Conservation (phyloP, 352 stramenopile genomes). For the Phytophthora boehmeriae region DNA sequence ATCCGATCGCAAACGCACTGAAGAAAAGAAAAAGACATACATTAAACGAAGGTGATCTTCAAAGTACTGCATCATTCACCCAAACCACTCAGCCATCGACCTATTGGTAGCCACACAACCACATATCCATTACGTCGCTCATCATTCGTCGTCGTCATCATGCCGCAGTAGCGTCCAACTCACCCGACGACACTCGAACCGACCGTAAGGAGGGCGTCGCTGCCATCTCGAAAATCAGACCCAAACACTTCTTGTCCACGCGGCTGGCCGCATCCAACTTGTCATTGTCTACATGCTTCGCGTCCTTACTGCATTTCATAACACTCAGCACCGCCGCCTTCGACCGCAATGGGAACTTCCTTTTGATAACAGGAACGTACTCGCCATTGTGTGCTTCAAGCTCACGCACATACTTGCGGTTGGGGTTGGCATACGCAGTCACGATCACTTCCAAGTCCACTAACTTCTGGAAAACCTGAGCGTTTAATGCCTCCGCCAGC, state of each 20-base stretch:
- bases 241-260: constrained; percentile 2
- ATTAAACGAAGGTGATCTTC: too few species aligned
- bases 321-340: constrained; percentile 6
- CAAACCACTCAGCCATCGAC: too few species aligned
- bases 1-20: too few species aligned
- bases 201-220: too few species aligned
- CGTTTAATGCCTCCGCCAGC: not conserved
- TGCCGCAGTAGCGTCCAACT: too few species aligned
- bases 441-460: not conserved
- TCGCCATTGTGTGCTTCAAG: not conserved
- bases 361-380: not conserved
- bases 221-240: constrained; percentile 4
- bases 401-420: not conserved
- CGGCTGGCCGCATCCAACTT: not conserved
- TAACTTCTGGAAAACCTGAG: not conserved
- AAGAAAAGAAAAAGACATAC: too few species aligned
- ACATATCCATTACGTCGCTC: too few species aligned
- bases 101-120: too few species aligned
- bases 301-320: not conserved
- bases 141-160: too few species aligned
- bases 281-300: too few species aligned
- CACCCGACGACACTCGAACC: too few species aligned
- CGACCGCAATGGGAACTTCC: constrained; percentile 7
- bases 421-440: not conserved
- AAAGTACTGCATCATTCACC: too few species aligned